Base-by-base conservation (phyloP, 148 eudicot species). In the Fallopia convolvulus region DNA sequence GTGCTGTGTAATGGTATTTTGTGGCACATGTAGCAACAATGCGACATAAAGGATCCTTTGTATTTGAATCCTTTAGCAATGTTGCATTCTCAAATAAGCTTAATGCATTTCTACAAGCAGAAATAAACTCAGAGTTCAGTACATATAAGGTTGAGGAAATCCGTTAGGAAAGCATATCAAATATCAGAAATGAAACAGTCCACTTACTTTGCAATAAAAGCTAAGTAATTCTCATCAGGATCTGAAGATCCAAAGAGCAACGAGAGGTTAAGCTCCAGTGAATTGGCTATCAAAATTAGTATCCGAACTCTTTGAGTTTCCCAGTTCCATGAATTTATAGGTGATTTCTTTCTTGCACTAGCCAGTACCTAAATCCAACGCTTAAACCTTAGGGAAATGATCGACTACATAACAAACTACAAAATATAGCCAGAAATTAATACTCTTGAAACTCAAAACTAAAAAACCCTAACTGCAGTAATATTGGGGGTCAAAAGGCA, bases 321-420 rank as follows among this genome's bases (percentile, higher is more conserved):
- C 99, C 99, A 95, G 58, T 88, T 95, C 99, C 99, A 95, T 79
- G 97, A 83, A 84, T 86, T 90, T 39, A 88, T 84, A 23, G 82
- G 86, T 61, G 72, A 81, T 79, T 91, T 95, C 91, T 91, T 95
- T 79, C 94, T 83, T 75, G 74, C 86, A 86, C 81, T 84, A 63
- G 91, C 85, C 75, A 81, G 83, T 60, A 79, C 88, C 97, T 95
- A 85, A 74, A 72, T 58, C 15, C 82, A 80, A 48, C 58, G 32
- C 30, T 15, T 30, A 78, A 41, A 9, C 65, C 58, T 71, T 12
- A 48, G 30, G 32, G n/a, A 65, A 10, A 17, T 7, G 17, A 42
- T 10, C 46, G 9, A 23, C 58, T 46, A 11, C 48, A 49, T 30
- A 46, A 48, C 23, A 66, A 2, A 53, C 12, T 36, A 21, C 6